Evolutionary conservation across 768 basidiomycete genomes (phyloP), one percentile per base, ranked within the genome.

Genomic region (Sutorius australiensis): DNA sequence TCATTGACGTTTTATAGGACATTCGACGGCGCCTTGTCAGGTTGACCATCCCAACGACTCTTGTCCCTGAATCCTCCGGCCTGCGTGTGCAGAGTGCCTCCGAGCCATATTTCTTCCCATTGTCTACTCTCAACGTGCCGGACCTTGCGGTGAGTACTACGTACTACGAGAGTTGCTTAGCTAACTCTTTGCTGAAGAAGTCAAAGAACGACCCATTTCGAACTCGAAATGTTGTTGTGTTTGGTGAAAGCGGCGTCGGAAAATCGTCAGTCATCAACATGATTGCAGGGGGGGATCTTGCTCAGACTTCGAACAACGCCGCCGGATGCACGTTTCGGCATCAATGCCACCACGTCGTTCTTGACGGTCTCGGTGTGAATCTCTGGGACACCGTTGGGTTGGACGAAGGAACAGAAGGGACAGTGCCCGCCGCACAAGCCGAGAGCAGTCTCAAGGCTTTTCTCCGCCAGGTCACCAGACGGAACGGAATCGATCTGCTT

Each of bases 231-330:
- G 46, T 76, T 36, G 62, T 77, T 28, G 45, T 77, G 6, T 77
- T 77, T 50, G 75, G 76, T 6, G 72, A 76, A 53, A 67, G 67
- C 6, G 74, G 76, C 10, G 48, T 63, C 13, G 70, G 71, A 33
- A 77, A 77, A 51, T 76, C 74, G 47, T 74, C 72, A 0, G 55
- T 76, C 32, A 63, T 77, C 55, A 77, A 77, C 56, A 64, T 73
- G 68, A 58, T 77, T 37, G 61, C 59, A 6, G 67, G 63, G 13
- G 14, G 47, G 7, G 44, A 65, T 5, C 42, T 61, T 14, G 69
- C 74, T 3, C 43, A 42, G 17, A 66, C 66, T 19, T 73, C 72
- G 16, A 67, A 60, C 27, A 44, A 61, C 5, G 67, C 70, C 2
- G 42, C 56, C 1, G 74, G 75, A 1, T 73, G 69, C 55, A 77